Percentiles rank a stretch among this genome's conserved stretches.
These are phyloP conservation scores for Rhizophora mangle DNA, from an alignment of 345 rosid species.

Conservation along the genomic window DNA sequence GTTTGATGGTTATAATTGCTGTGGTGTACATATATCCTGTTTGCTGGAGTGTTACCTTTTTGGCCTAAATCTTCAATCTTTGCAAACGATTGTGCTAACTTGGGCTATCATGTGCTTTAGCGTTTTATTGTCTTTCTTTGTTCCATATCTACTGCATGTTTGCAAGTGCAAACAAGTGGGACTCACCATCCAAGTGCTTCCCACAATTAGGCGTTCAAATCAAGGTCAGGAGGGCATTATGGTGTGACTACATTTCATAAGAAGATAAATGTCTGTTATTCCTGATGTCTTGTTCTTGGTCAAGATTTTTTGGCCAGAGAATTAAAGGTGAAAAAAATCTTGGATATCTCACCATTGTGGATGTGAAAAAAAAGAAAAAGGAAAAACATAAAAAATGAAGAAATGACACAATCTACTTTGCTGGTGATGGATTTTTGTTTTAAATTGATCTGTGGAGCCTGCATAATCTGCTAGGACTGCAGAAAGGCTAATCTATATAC, in stretches of 20 bases:
- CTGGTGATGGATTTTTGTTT: background rate
- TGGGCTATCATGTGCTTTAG: background rate
- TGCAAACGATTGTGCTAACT: background rate
- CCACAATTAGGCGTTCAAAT: background rate
- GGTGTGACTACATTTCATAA: background rate
- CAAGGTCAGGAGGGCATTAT: background rate
- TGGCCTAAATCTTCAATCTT: constrained; percentile 5
- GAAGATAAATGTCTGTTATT: background rate
- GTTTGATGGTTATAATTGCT: too few species aligned
- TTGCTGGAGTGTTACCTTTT: background rate
- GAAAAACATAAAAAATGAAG: background rate
- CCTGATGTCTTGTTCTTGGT: background rate
- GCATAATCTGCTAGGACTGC: too few species aligned
- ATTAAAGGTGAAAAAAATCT: background rate
- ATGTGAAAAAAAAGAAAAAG: background rate
- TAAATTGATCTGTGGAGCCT: too few species aligned
- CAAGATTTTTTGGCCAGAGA: background rate
- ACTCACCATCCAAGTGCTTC: background rate
- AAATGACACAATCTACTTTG: background rate
- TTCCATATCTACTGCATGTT: constrained; percentile 3
- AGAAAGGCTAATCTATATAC: background rate
- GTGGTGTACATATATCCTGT: too few species aligned
- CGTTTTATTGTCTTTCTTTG: constrained; percentile 9
- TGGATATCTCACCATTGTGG: background rate
- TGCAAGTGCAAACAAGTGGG: constrained; percentile 2